phyloP scores from a whole-genome alignment of 2,329 filamentous ascomycete genomes.

The Ophiostoma australiae region DNA sequence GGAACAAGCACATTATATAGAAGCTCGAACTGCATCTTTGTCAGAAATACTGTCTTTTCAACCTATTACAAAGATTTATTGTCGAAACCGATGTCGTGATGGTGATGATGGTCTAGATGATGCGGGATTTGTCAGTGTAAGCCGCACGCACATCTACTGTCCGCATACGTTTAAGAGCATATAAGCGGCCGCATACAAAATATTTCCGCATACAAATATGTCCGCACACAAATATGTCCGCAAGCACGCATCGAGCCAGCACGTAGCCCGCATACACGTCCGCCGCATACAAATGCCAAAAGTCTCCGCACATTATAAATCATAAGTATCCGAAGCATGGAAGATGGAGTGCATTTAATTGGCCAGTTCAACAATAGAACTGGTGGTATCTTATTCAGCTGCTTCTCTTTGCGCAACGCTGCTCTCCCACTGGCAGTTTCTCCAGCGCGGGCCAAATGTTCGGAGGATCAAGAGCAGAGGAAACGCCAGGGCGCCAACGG shows the following conservation, averaged over 20 bases:
- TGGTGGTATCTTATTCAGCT: not conserved
- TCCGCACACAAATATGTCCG: not conserved
- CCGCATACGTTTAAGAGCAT: not conserved
- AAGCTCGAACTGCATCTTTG: not conserved
- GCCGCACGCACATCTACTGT: not conserved
- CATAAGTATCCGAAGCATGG: not conserved
- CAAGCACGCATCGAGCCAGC: not conserved
- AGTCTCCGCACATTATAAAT: not conserved
- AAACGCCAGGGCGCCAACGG: not conserved
- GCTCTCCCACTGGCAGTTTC: not conserved
- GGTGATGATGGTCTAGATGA: not conserved
- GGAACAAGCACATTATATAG: not conserved
- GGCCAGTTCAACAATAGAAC: not conserved
- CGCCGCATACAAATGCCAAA: not conserved
- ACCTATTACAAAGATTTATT: not conserved
- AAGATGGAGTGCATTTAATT: not conserved
- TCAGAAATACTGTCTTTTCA: not conserved
- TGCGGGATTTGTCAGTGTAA: not conserved
- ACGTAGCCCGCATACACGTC: not conserved
- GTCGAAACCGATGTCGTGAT: not conserved
- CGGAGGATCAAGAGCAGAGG: not conserved
- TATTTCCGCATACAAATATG: not conserved
- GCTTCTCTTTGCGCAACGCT: not conserved
- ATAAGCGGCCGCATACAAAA: conserved; percentile 4
- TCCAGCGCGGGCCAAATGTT: not conserved